Evolutionary conservation across 1,139 yeast species (phyloP), one percentile per base, ranked within the genome.

Genomic region (Pichia sp.): DNA sequence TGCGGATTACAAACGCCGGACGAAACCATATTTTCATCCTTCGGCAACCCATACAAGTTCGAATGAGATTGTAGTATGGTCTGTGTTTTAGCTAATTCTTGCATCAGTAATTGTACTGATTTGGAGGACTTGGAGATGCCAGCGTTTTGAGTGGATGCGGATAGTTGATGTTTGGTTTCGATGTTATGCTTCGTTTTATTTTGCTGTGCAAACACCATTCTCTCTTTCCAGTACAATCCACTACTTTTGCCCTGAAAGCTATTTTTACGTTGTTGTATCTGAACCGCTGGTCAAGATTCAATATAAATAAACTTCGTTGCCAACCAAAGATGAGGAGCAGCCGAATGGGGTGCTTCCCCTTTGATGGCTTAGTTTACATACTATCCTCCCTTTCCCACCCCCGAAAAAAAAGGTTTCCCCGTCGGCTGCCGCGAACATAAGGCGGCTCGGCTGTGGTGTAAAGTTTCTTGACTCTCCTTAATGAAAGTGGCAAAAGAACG

Each of bases 131-230:
- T 45, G 13, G 48, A 31, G 11, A 31, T 13, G 23, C 48, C 48
- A 11, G 26, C 26, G 15, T 45, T 45, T n/a, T n/a, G 26, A 30
- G 36, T 45, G 8, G 48, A 26, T 45, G 26, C 36, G 11, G 36
- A 29, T 16, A 31, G 34, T 45, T 23, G 48, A 16, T 44, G 29
- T 44, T 16, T 44, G 32, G 31, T 23, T 23, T 44, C 47, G 4
- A 29, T 44, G 47, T 44, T 44, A 8, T 44, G 31, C 26, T 46
- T 46, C 8, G 23, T 32, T n/a, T 19, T 16, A 8, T 32, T 10
- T 16, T 46, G 49, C 29, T 46, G 49, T 13, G 49, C 19, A 31
- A 46, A 31, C 3, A 46, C 49, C 49, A 46, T 46, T 36, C 40
- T 36, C 40, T 36, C 15, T 36, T 13, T 13, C 2, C 40, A 36